Base-by-base conservation (phyloP, 2,329 filamentous ascomycete genomes). In the Botryotinia convoluta region DNA sequence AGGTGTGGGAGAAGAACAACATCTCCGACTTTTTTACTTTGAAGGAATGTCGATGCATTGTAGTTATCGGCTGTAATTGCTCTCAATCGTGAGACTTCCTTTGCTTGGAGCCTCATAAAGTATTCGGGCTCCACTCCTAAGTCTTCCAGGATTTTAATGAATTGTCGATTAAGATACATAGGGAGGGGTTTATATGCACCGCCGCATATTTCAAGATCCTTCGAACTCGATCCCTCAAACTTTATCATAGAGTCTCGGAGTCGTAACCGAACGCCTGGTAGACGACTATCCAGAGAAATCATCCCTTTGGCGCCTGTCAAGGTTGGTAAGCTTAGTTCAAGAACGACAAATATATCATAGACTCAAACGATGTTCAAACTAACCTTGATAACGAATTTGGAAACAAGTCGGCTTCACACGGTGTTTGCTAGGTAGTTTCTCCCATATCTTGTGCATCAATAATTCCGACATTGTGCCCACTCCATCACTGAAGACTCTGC, bases 121-220 rank as follows among this genome's bases (percentile, higher is more conserved):
- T 88, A 91, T 0, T 82, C 72, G 1, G 83, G 79, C 0, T 84
- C 79, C 0, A 92, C 89, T 0, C 87, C 86, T 81, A 95, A 89
- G 76, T 97, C 94, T 79, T 97, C 94, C 0, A 97, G 81, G 8
- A 97, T 94, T 80, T 97, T 97, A 82, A 97, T 94, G 74, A 95
- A 85, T 76, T 93, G 93, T 0, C 92, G 89, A 78, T 97, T 97
- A 1, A 97, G 86, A 29, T 90, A 88, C 76, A 95, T 85, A 0
- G 88, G 88, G 10, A 95, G 85, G 0, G 92, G 90, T 69, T 86
- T 89, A 54, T 88, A 89, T 0, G 89, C 90, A 60, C 89, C 86
- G 64, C 91, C 92, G 78, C 92, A 95, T 62, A 94, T 93, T 74
- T 92, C 92, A 1, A 95, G 84, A 69, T 91, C 86, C 7, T 80